phyloP scores from a whole-genome alignment of 192 early-diverging fungal species.

The Polychytrium aggregatum region DNA sequence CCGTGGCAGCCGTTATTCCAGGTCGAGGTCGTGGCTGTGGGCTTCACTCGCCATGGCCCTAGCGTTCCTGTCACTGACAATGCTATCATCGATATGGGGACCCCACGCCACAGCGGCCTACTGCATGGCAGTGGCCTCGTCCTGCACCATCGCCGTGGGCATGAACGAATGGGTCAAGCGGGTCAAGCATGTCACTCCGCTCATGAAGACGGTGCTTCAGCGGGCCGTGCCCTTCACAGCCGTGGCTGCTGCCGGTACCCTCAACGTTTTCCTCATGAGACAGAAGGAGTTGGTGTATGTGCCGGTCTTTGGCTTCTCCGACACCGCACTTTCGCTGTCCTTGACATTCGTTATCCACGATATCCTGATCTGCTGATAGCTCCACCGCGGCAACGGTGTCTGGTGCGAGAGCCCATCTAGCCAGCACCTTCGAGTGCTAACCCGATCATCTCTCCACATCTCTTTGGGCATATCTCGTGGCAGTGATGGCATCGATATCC shows the following conservation, averaged over 20 bases:
- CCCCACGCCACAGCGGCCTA: conserved; percentile 63
- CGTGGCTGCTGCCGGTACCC: conserved; percentile 68
- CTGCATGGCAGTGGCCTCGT: conserved; percentile 60
- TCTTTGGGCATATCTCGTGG: no score
- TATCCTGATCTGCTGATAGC: no score
- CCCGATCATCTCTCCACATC: no score
- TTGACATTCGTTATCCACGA: no score
- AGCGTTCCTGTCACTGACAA: no score
- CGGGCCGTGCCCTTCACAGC: conserved; percentile 59
- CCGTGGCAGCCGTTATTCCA: no score
- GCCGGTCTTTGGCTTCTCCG: not conserved
- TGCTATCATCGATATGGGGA: no score
- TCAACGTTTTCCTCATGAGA: conserved; percentile 78
- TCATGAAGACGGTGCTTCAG: conserved; percentile 15
- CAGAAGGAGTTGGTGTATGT: conserved; percentile 57
- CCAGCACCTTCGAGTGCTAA: no score
- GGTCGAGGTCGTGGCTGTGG: no score
- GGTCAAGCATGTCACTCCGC: conserved; percentile 14
- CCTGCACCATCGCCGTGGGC: conserved; percentile 63
- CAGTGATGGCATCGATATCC: conserved; percentile 65
- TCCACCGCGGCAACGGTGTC: no score
- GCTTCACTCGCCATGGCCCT: no score
- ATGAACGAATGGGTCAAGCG: conserved; percentile 54
- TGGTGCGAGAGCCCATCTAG: no score
- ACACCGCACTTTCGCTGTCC: not conserved